Evolutionary conservation across 1,284 basidiomycete genomes (phyloP).

Genomic region (Serendipita sp.): DNA sequence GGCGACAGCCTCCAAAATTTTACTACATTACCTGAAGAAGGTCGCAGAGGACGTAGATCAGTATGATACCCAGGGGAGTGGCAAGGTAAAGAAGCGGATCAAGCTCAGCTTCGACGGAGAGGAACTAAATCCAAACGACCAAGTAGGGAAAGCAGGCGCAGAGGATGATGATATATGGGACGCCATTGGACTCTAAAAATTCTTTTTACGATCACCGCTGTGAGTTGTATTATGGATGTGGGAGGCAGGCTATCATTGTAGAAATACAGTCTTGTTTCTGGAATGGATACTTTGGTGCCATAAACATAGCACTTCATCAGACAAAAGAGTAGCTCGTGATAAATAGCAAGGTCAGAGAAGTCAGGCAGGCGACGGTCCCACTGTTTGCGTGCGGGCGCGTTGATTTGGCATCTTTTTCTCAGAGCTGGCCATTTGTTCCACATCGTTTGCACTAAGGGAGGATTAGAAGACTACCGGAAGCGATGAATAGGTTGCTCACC

Average conservation of each 20-base stretch:
- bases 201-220: neutral
- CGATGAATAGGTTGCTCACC: constrained; percentile 27
- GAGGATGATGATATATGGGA: constrained; percentile 6
- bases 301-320: too few species aligned
- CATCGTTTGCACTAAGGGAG: constrained; percentile 35
- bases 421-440: constrained; percentile 68
- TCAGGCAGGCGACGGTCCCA: neutral
- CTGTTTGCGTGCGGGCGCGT: constrained; percentile 13
- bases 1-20: neutral
- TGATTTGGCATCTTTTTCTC: constrained; percentile 84
- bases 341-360: neutral
- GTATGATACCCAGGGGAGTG: neutral
- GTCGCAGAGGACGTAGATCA: neutral
- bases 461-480: constrained; percentile 7
- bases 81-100: neutral
- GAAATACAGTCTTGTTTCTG: too few species aligned
- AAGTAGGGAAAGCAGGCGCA: neutral
- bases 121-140: neutral
- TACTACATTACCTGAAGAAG: neutral
- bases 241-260: constrained; percentile 11
- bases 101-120: constrained; percentile 2
- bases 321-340: neutral
- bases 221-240: neutral
- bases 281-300: too few species aligned
- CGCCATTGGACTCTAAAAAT: neutral